Percentiles rank a stretch among this genome's conserved stretches.
These are phyloP conservation scores for Thalassiosira mediterranea DNA, from an alignment of 352 stramenopile species.

Conservation along the genomic window DNA sequence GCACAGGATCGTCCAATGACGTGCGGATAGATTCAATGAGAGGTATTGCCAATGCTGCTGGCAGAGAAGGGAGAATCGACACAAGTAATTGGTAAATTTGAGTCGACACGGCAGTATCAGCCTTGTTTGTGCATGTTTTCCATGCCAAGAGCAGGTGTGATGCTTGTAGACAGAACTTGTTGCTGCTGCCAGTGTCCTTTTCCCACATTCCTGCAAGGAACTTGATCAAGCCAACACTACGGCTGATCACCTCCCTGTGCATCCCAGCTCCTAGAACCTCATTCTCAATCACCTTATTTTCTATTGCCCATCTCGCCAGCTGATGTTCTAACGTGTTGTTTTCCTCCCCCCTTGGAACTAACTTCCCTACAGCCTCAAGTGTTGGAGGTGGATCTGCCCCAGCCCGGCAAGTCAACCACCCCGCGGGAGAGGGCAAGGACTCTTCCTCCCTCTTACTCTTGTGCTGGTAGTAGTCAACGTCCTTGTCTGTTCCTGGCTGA, in stretches of 20 bases:
- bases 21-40: slow-evolving; percentile 68
- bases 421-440: slow-evolving; percentile 87
- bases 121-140: slow-evolving; percentile 81
- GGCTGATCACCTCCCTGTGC: slow-evolving; percentile 78
- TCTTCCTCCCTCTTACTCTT: slow-evolving; percentile 92
- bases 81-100: slow-evolving; percentile 83
- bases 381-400: slow-evolving; percentile 76
- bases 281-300: slow-evolving; percentile 79
- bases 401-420: slow-evolving; percentile 87
- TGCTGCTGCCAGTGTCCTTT: slow-evolving; percentile 29
- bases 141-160: slow-evolving; percentile 82
- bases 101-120: slow-evolving; percentile 74
- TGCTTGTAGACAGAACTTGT: slow-evolving; percentile 68
- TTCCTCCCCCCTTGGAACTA: slow-evolving; percentile 76
- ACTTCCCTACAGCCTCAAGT: slow-evolving; percentile 55
- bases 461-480: slow-evolving; percentile 99
- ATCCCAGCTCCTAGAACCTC: slow-evolving; percentile 75
- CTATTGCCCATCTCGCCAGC: slow-evolving; percentile 81
- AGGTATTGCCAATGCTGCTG: slow-evolving; percentile 65
- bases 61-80: slow-evolving; percentile 77
- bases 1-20: slow-evolving; percentile 45
- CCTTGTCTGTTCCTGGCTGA: slow-evolving; percentile 96
- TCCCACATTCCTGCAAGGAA: slow-evolving; percentile 82
- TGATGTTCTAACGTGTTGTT: slow-evolving; percentile 78
- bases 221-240: slow-evolving; percentile 75